These are phyloP conservation scores for Paramecium primaurelia DNA, from an alignment of 73 alveolate genomes.

Conservation along the genomic window DNA sequence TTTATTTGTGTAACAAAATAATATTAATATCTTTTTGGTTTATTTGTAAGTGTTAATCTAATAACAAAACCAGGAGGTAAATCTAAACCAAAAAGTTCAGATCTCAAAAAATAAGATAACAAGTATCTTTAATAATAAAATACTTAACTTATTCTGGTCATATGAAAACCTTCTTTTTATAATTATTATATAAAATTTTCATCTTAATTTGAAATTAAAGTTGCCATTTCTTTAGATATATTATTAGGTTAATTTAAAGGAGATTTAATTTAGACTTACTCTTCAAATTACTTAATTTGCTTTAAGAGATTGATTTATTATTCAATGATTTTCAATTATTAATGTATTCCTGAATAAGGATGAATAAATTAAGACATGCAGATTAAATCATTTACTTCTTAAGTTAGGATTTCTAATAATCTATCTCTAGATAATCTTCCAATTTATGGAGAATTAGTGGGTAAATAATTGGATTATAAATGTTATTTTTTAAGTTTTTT, in stretches of 20 bases:
- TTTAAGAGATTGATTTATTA: background rate
- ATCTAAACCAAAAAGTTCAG: background rate
- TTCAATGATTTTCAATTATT: background rate
- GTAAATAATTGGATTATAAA: background rate
- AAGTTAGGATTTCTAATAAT: background rate
- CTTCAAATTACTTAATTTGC: background rate
- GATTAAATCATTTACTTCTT: background rate
- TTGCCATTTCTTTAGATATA: background rate
- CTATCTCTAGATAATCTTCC: conserved; percentile 10
- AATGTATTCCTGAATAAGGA: background rate
- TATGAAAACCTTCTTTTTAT: background rate
- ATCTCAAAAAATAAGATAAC: background rate
- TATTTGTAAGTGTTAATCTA: background rate
- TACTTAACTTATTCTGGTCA: background rate
- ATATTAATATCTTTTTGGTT: background rate
- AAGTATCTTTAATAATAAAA: background rate
- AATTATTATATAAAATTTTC: background rate
- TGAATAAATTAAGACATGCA: background rate
- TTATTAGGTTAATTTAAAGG: background rate
- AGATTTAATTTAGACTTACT: background rate
- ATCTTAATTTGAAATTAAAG: background rate
- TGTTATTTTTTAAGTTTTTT: background rate
- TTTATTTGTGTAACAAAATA: background rate
- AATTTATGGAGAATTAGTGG: background rate
- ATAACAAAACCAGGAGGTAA: conserved; percentile 13